Evolutionary conservation across 2,329 filamentous ascomycete genomes (phyloP).

Genomic region (Zelopaecilomyces penicillatus): DNA sequence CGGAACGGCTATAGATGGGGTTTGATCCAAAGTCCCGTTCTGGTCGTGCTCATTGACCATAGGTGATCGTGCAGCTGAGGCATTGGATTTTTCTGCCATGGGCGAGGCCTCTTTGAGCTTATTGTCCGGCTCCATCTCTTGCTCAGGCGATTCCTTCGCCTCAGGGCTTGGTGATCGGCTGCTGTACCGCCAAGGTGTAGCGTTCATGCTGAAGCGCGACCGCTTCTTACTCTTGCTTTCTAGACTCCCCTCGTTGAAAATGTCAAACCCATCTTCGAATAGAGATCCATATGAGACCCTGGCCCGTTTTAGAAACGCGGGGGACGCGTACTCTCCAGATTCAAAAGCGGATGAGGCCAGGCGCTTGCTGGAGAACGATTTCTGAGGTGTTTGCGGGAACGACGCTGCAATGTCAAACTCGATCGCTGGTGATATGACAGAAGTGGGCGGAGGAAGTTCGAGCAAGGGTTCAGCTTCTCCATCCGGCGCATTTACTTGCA

Average conservation of each 20-base stretch:
- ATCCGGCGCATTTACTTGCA: slow-evolving; percentile 41
- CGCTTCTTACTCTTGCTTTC: slow-evolving; percentile 47
- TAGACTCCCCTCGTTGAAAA: slow-evolving; percentile 48
- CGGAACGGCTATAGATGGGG: slow-evolving; percentile 19
- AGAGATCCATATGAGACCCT: slow-evolving; percentile 61
- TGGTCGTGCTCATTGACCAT: slow-evolving; percentile 31
- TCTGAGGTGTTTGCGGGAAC: slow-evolving; percentile 1
- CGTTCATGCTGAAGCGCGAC: slow-evolving; percentile 58
- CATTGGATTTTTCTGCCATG: background rate
- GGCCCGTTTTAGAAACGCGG: slow-evolving; percentile 68
- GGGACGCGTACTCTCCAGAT: slow-evolving; percentile 59
- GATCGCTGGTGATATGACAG: background rate
- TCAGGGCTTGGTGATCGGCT: slow-evolving; percentile 66
- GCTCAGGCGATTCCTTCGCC: slow-evolving; percentile 27
- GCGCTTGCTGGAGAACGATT: slow-evolving; percentile 23
- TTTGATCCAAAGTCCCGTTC: slow-evolving; percentile 22
- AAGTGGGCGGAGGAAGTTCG: background rate
- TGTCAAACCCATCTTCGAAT: slow-evolving; percentile 55
- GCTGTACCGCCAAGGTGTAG: slow-evolving; percentile 64
- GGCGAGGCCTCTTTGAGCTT: slow-evolving; percentile 1
- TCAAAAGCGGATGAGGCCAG: slow-evolving; percentile 27
- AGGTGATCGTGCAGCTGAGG: slow-evolving; percentile 14
- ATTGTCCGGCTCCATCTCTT: slow-evolving; percentile 13
- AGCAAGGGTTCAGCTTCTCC: slow-evolving; percentile 4
- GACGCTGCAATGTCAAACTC: slow-evolving; percentile 4